Evolutionary conservation across 2,329 filamentous ascomycete species (phyloP).

Genomic region (Stachybotrys echinatus): DNA sequence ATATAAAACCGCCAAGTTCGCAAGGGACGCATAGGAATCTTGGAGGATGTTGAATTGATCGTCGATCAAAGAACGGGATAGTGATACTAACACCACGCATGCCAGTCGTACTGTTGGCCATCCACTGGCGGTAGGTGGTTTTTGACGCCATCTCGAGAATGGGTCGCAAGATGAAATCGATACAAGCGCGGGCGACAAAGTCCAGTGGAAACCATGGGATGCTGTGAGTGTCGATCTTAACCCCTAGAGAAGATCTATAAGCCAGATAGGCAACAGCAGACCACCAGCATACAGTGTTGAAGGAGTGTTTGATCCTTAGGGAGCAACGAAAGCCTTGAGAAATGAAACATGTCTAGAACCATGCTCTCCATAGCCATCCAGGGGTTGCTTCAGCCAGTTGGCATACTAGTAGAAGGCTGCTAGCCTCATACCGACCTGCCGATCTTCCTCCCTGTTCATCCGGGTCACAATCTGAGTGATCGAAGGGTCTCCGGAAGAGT

Average conservation of each 20-base stretch:
- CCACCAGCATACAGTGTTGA: neutral
- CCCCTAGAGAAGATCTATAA: neutral
- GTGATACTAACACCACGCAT: neutral
- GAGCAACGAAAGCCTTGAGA: constrained; percentile 1
- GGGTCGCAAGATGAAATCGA: neutral
- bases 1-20: neutral
- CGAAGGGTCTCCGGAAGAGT: no score
- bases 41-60: neutral
- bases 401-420: neutral
- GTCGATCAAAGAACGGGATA: neutral
- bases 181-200: neutral
- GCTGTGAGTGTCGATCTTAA: neutral
- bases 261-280: neutral
- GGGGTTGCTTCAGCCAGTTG: neutral
- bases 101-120: neutral
- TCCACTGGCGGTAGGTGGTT: neutral
- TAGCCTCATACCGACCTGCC: constrained; percentile 5
- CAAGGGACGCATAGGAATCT: neutral
- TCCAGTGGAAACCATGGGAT: neutral
- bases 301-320: neutral
- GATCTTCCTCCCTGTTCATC: constrained; percentile 4
- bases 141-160: neutral
- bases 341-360: constrained; percentile 14
- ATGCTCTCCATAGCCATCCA: constrained; percentile 5
- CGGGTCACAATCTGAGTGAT: neutral